These are phyloP conservation scores for Meyerozyma guilliermondii DNA, from an alignment of 1,139 yeast species.

Conservation along the genomic window DNA sequence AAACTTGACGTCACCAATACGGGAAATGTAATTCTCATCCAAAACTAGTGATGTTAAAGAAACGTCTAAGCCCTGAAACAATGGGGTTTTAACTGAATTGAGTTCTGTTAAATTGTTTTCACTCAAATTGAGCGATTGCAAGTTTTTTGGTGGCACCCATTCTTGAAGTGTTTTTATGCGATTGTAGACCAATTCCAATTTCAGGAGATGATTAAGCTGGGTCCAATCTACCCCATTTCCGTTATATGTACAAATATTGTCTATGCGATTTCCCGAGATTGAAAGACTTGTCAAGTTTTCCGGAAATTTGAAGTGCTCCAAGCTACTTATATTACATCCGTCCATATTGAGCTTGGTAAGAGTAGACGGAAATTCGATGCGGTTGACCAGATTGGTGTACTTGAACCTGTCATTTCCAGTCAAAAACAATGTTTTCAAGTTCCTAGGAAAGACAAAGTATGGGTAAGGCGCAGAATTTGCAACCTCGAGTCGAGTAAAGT, in stretches of 20 bases:
- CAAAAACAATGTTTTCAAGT: constrained; percentile 12
- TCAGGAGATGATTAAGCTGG: constrained; percentile 11
- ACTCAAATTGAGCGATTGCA: constrained; percentile 18
- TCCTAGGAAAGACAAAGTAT: constrained; percentile 10
- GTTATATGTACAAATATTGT: constrained; percentile 14
- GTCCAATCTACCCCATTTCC: constrained; percentile 18
- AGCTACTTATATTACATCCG: constrained; percentile 18
- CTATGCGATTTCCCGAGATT: constrained; percentile 19
- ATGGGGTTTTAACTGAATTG: background rate
- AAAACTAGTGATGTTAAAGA: background rate
- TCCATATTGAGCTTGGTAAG: constrained; percentile 15
- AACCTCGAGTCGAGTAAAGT: constrained; percentile 2
- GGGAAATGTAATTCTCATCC: background rate
- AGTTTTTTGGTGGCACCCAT: constrained; percentile 5
- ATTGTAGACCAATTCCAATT: constrained; percentile 13
- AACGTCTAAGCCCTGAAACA: constrained; percentile 3
- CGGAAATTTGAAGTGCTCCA: constrained; percentile 24
- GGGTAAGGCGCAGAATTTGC: constrained; percentile 6
- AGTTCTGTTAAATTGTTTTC: constrained; percentile 14
- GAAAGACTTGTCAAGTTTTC: constrained; percentile 16
- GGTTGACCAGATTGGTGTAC: constrained; percentile 4
- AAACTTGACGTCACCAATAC: background rate
- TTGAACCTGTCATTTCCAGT: constrained; percentile 11
- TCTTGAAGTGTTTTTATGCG: constrained; percentile 9
- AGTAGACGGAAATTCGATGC: constrained; percentile 16